These are phyloP conservation scores for Ballota nigra DNA, from an alignment of 257 asterid genomes.

Conservation along the genomic window DNA sequence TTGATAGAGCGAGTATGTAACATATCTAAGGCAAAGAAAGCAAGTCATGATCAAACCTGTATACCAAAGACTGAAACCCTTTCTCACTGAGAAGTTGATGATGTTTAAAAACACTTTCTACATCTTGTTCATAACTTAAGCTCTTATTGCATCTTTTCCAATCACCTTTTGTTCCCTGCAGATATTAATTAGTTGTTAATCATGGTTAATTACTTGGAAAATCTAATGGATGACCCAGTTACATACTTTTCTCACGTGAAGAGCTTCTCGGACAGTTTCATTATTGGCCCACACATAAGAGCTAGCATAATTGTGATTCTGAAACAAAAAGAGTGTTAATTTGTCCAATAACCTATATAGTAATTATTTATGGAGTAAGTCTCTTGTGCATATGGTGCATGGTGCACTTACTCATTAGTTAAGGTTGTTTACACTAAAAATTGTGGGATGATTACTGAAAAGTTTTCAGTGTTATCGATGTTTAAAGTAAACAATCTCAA, in stretches of 20 bases:
- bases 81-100: conserved; percentile 31
- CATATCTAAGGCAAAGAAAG: too few relatives aligned
- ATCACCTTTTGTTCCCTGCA: conserved; percentile 32
- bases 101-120: conserved; percentile 18
- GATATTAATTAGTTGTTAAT: not conserved
- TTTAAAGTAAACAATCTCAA: too few relatives aligned
- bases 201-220: too few relatives aligned
- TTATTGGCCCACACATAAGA: conserved; percentile 44
- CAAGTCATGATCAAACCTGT: conserved; percentile 37
- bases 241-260: conserved; percentile 39
- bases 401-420: too few relatives aligned
- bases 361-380: too few relatives aligned
- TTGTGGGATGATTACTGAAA: too few relatives aligned
- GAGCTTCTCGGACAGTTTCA: conserved; percentile 40
- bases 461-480: too few relatives aligned
- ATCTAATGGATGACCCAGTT: too few relatives aligned
- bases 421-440: too few relatives aligned
- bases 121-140: conserved; percentile 13
- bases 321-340: not conserved
- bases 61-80: conserved; percentile 44
- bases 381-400: too few relatives aligned
- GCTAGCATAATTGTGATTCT: conserved; percentile 28
- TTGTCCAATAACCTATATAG: not conserved
- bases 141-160: conserved; percentile 41
- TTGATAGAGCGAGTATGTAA: too few relatives aligned